Evolutionary conservation across 352 stramenopile genomes (phyloP).

Genomic region (Globisporangium uncinulatum): DNA sequence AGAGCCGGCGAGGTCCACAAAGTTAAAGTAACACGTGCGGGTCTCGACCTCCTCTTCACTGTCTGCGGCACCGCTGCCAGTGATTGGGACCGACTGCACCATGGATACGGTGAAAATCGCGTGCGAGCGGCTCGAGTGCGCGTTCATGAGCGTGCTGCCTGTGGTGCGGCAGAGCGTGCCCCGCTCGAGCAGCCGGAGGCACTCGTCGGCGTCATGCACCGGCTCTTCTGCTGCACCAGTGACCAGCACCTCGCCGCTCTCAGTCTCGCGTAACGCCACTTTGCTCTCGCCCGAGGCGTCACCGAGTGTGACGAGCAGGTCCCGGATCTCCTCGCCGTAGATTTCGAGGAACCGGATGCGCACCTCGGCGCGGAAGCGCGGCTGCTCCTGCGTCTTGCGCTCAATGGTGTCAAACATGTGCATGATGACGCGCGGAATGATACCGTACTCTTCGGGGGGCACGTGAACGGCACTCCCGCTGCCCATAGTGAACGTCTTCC

Average conservation of each 20-base stretch:
- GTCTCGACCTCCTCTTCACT: slow-evolving; percentile 62
- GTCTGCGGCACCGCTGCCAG: slow-evolving; percentile 26
- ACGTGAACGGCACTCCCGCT: slow-evolving; percentile 81
- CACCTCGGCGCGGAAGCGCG: slow-evolving; percentile 62
- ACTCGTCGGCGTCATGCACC: slow-evolving; percentile 65
- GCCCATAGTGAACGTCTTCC: slow-evolving; percentile 89
- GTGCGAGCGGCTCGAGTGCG: slow-evolving; percentile 87
- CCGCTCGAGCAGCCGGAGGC: slow-evolving; percentile 75
- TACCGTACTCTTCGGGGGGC: slow-evolving; percentile 74
- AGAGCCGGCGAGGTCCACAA: slow-evolving; percentile 89
- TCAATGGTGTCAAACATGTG: slow-evolving; percentile 84
- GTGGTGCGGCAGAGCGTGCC: slow-evolving; percentile 82
- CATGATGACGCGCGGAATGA: slow-evolving; percentile 82
- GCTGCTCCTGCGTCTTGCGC: slow-evolving; percentile 42
- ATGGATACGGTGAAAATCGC: slow-evolving; percentile 89
- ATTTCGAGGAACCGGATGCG: slow-evolving; percentile 89
- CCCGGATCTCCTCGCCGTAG: slow-evolving; percentile 89
- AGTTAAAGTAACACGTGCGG: slow-evolving; percentile 86
- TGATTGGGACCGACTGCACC: slow-evolving; percentile 70
- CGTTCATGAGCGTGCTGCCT: slow-evolving; percentile 91
- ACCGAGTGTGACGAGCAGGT: slow-evolving; percentile 79
- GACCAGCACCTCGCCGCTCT: slow-evolving; percentile 77
- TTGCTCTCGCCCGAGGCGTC: slow-evolving; percentile 55
- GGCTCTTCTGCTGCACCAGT: slow-evolving; percentile 70
- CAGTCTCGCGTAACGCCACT: slow-evolving; percentile 81